Evolutionary conservation across 441 rosid species (phyloP), one percentile per base, ranked within the genome.

Genomic region (Gossypium laxum): DNA sequence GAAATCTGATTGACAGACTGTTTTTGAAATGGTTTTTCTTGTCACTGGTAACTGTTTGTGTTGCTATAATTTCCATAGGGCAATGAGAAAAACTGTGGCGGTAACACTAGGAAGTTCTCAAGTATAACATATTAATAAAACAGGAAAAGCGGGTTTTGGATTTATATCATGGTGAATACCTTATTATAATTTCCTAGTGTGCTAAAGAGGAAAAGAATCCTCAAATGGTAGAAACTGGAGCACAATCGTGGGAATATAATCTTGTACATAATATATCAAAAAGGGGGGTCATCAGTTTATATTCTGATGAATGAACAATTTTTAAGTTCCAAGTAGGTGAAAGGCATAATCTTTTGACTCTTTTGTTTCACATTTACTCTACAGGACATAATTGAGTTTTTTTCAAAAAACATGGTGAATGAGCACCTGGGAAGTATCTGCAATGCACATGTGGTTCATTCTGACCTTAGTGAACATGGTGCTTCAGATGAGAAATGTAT

Each of bases 381-480:
- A 55, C 88, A 91, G 98, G 96, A 93, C 52, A 85, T 93, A 28
- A 81, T 85, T 52, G 91, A 89, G 0, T 91, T 89, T 81, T 91
- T 93, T 78, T 89, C 76, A 0, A 85, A 32, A 74, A 84, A 93
- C 81, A 89, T 89, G 86, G 82, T 80, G 62, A 89, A 86, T 24
- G 98, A 93, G 82, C 80, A 61, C 74, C 75, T 89, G 77, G 96
- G 97, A 41, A 47, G 81, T 62, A 89, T 91, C 71, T 89, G 96
- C 83, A 88, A 91, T 45, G 97, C 97, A 2, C 91, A 87, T 61
- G 98, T 91, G 30, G 98, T 91, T 79, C 97, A 82, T 76, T 91
- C 98, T 28, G 97, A 91, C 80, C 74, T 52, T 63, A 89, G 97
- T 68, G 90, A 85, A 28, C 3, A 76, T 59, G 95, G 95, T 56